Conservation (phyloP, 495 filamentous ascomycete genomes). For the Xylaria scruposa region DNA sequence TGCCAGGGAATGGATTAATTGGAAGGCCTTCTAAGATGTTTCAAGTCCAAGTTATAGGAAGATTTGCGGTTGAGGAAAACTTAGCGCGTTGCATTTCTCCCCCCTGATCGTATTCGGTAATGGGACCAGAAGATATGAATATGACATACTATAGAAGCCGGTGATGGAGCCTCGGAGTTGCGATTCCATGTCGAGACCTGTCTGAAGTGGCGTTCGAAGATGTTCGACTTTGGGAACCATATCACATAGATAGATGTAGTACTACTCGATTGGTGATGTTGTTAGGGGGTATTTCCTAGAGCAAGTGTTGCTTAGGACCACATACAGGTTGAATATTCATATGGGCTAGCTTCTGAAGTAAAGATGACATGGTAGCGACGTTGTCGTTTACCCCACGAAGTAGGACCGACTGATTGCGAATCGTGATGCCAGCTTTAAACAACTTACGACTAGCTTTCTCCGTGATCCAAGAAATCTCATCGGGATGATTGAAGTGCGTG, state of each 20-base stretch:
- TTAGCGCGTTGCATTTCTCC: background rate
- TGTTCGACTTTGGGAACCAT: slow-evolving; percentile 64
- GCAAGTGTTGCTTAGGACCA: slow-evolving; percentile 24
- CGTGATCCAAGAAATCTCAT: slow-evolving; percentile 67
- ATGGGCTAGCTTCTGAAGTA: slow-evolving; percentile 60
- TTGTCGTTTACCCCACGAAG: slow-evolving; percentile 63
- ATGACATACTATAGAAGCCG: slow-evolving; percentile 56
- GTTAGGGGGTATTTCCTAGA: slow-evolving; percentile 28
- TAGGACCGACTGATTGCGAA: slow-evolving; percentile 61
- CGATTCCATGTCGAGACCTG: slow-evolving; percentile 61
- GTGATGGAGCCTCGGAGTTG: slow-evolving; percentile 62
- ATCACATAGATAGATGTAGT: slow-evolving; percentile 67
- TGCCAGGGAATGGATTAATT: background rate
- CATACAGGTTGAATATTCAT: slow-evolving; percentile 58
- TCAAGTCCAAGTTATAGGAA: background rate
- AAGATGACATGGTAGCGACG: slow-evolving; percentile 54
- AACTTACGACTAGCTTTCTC: slow-evolving; percentile 56
- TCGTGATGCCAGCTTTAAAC: slow-evolving; percentile 56
- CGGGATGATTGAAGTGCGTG: slow-evolving; percentile 68
- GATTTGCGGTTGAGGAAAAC: background rate
- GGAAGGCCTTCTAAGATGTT: background rate
- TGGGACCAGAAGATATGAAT: background rate
- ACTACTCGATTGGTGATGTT: slow-evolving; percentile 42
- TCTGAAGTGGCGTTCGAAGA: slow-evolving; percentile 63
- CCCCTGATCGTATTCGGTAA: background rate